Conservation (phyloP, 1,284 basidiomycete species). For the Fomitopsis palustris region DNA sequence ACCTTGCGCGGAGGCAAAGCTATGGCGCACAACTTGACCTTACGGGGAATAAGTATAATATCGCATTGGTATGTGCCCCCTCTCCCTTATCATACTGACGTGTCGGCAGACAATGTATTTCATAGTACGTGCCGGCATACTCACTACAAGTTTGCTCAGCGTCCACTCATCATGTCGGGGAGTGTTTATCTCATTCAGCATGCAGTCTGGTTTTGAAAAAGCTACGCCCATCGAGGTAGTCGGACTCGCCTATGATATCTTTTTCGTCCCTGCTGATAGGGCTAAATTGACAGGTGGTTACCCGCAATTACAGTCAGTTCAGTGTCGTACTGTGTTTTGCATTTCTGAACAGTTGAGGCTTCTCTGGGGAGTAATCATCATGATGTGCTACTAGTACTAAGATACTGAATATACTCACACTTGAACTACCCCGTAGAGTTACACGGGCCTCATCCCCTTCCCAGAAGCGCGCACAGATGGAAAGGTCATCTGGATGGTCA, state of each 20-base stretch:
- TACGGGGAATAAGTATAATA: slow-evolving; percentile 58
- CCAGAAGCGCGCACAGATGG: too few relatives aligned
- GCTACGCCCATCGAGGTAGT: slow-evolving; percentile 27
- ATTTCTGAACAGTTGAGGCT: too few relatives aligned
- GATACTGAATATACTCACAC: too few relatives aligned
- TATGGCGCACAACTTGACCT: slow-evolving; percentile 49
- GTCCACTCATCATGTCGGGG: too few relatives aligned
- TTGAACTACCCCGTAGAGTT: too few relatives aligned
- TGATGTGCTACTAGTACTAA: too few relatives aligned
- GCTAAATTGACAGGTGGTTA: slow-evolving; percentile 19
- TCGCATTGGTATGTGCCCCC: slow-evolving; percentile 47
- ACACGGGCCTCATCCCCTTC: too few relatives aligned
- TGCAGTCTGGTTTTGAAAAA: slow-evolving; percentile 30
- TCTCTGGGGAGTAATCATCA: too few relatives aligned
- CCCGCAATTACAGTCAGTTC: slow-evolving; percentile 26
- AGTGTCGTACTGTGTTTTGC: background rate
- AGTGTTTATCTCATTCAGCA: background rate
- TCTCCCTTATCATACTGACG: background rate
- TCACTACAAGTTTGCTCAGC: slow-evolving; percentile 36
- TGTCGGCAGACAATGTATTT: slow-evolving; percentile 63
- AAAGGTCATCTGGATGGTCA: too few relatives aligned
- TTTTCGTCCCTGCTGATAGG: too few relatives aligned
- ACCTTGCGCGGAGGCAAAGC: slow-evolving; percentile 46
- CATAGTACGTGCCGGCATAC: slow-evolving; percentile 40
- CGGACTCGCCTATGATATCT: background rate